These are phyloP conservation scores for Vachellia pachyceras DNA, from an alignment of 306 rosid species.

Conservation along the genomic window DNA sequence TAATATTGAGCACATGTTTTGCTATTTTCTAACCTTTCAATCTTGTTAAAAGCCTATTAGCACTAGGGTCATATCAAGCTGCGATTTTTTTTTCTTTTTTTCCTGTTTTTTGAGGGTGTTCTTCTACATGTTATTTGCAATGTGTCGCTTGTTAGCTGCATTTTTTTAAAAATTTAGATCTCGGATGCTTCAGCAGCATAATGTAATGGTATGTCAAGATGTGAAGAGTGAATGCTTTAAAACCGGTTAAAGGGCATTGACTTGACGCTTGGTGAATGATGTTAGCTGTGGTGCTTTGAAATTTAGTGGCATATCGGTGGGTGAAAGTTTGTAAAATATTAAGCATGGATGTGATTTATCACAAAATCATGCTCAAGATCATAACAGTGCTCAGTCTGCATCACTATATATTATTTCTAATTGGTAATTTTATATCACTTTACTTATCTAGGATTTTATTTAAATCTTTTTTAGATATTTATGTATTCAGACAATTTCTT, in stretches of 20 bases:
- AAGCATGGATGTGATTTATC: no score
- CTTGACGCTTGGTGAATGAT: not conserved
- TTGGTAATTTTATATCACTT: not conserved
- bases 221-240: not conserved
- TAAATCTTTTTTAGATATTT: not conserved
- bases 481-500: not conserved
- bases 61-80: no score
- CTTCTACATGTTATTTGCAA: slow-evolving; percentile 1
- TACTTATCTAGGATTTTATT: not conserved
- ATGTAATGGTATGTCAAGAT: not conserved
- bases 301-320: not conserved
- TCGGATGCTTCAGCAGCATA: no score
- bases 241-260: not conserved
- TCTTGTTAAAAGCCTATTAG: no score
- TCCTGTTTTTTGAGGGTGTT: no score
- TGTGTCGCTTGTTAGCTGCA: not conserved
- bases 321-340: not conserved
- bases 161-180: not conserved
- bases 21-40: no score
- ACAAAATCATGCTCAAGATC: no score
- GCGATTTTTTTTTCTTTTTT: not conserved
- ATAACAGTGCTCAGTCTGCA: no score
- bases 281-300: not conserved
- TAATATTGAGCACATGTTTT: no score
- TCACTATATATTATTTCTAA: slow-evolving; percentile 2